These are phyloP conservation scores for Noccaea caerulescens DNA, from an alignment of 345 rosid species.

Conservation along the genomic window DNA sequence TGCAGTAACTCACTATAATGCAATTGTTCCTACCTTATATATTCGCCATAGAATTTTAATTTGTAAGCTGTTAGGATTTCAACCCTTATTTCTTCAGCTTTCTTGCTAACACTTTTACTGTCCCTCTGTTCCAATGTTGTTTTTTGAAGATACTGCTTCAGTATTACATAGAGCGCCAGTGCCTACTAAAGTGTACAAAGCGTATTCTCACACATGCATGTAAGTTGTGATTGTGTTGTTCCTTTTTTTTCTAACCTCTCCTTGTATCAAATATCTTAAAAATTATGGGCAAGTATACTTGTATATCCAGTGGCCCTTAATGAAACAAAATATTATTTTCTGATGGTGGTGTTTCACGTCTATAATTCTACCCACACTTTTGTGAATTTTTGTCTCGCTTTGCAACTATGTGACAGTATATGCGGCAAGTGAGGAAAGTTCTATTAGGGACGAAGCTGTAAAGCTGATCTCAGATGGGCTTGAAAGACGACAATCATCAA, in stretches of 20 bases:
- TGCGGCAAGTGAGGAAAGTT: slow-evolving; percentile 49
- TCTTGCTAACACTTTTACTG: slow-evolving; percentile 25
- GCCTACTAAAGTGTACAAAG: slow-evolving; percentile 88
- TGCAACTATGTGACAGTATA: slow-evolving; percentile 54
- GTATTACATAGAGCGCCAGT: slow-evolving; percentile 89
- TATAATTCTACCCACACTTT: not conserved
- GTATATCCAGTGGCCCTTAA: slow-evolving; percentile 11
- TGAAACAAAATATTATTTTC: not conserved
- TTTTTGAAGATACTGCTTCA: slow-evolving; percentile 68
- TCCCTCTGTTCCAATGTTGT: slow-evolving; percentile 22
- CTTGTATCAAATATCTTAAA: slow-evolving; percentile 1
- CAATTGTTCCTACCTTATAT: not conserved
- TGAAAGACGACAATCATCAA: slow-evolving; percentile 62
- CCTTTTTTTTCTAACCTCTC: not conserved
- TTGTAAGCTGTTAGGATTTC: slow-evolving; percentile 1
- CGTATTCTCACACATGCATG: slow-evolving; percentile 75
- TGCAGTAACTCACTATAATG: not conserved
- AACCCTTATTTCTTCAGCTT: not conserved
- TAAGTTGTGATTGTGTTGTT: slow-evolving; percentile 47
- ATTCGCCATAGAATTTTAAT: slow-evolving; percentile 2
- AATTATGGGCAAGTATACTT: not conserved
- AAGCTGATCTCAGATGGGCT: slow-evolving; percentile 84
- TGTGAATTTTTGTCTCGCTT: slow-evolving; percentile 1
- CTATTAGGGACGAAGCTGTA: slow-evolving; percentile 52
- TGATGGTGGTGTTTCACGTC: not conserved